phyloP scores from a whole-genome alignment of 176 grass and related monocot species.

The Bolboschoenus planiculmis region DNA sequence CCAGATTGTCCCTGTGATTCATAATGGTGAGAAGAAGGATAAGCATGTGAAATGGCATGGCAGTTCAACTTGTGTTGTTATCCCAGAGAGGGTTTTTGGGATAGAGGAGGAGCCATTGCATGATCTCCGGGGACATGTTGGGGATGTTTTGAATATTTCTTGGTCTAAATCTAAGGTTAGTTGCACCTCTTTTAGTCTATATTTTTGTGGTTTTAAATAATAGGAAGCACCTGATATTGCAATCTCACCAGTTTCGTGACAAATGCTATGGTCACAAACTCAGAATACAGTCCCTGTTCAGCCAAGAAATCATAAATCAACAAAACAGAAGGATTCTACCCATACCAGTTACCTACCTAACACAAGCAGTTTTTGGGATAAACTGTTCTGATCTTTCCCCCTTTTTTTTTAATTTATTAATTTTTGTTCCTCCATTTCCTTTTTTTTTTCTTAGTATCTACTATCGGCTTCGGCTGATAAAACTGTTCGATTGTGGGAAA shows the following conservation, averaged over 20 bases:
- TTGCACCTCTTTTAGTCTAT: constrained; percentile 1
- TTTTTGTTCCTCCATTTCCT: neutral
- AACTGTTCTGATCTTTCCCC: neutral
- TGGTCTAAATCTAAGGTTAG: constrained; percentile 81
- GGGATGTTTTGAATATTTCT: constrained; percentile 74
- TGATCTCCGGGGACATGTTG: constrained; percentile 61
- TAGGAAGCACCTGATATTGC: constrained; percentile 1
- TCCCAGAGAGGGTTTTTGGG: constrained; percentile 58
- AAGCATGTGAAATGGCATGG: constrained; percentile 27
- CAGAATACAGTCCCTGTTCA: neutral
- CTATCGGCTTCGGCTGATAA: constrained; percentile 79
- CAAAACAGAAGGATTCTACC: neutral
- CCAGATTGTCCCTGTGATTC: constrained; percentile 41
- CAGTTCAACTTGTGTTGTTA: constrained; percentile 60
- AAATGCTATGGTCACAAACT: neutral
- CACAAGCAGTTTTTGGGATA: neutral
- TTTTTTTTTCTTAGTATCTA: constrained; percentile 44
- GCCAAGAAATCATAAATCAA: neutral
- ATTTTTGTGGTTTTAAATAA: constrained; percentile 16
- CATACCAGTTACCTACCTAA: neutral
- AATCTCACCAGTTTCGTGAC: neutral
- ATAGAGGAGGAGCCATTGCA: constrained; percentile 53
- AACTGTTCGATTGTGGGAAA: constrained; percentile 76
- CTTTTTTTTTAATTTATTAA: neutral
- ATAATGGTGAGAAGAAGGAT: constrained; percentile 39